phyloP scores from a whole-genome alignment of 129 eudicot genomes.

The Pulicaria dysenterica region DNA sequence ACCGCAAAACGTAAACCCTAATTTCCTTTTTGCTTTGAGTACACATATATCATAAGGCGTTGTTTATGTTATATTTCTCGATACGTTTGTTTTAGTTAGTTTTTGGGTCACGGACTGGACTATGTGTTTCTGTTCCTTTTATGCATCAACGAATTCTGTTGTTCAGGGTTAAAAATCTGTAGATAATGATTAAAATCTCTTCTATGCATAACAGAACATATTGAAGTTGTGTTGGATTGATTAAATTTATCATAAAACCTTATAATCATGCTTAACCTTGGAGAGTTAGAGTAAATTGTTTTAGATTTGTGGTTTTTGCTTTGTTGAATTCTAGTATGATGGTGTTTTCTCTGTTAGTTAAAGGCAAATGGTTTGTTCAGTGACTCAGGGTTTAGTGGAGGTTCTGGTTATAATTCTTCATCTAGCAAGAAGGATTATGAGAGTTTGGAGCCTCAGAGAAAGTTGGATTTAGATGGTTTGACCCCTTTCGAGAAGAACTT shows the following conservation, averaged over 20 bases:
- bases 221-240: background rate
- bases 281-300: too few species aligned
- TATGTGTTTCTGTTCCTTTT: background rate
- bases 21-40: background rate
- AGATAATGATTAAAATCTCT: conserved; percentile 9
- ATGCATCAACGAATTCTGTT: background rate
- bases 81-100: background rate
- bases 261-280: too few species aligned
- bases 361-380: conserved; percentile 40
- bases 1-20: conserved; percentile 74
- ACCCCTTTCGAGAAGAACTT: conserved; percentile 93
- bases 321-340: background rate
- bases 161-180: conserved; percentile 5
- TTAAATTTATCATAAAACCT: too few species aligned
- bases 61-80: background rate
- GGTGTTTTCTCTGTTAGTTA: background rate
- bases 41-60: background rate
- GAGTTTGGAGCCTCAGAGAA: conserved; percentile 52
- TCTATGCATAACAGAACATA: too few species aligned
- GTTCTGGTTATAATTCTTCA: conserved; percentile 45
- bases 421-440: conserved; percentile 62
- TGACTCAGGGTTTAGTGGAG: conserved; percentile 80
- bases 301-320: background rate
- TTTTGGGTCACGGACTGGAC: background rate
- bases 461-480: conserved; percentile 85